phyloP scores from a whole-genome alignment of 129 eudicot species.

The Mikania micrantha region DNA sequence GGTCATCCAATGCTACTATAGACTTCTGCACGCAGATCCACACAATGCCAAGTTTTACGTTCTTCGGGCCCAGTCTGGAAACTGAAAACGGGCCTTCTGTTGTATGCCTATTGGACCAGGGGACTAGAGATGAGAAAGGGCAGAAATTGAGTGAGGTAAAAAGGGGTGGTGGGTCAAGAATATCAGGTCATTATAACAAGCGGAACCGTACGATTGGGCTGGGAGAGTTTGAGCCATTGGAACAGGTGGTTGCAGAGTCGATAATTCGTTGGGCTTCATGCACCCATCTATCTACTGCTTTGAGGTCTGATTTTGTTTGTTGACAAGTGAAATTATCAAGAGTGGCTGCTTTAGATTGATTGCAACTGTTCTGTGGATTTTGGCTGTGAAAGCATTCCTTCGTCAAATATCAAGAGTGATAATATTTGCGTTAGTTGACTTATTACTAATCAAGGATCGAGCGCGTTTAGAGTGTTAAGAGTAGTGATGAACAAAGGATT shows the following conservation, averaged over 20 bases:
- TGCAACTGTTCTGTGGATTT: too few species aligned
- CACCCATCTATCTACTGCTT: constrained; percentile 59
- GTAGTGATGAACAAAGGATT: constrained; percentile 10
- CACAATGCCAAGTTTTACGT: constrained; percentile 65
- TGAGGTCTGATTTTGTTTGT: constrained; percentile 73
- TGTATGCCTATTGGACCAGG: constrained; percentile 20
- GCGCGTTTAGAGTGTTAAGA: background rate
- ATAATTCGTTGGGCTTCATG: constrained; percentile 89
- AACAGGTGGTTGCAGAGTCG: constrained; percentile 63
- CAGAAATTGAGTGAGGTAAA: constrained; percentile 25
- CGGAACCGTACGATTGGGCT: constrained; percentile 84
- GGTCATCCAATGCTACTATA: constrained; percentile 27
- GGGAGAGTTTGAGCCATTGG: constrained; percentile 70
- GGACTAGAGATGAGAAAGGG: constrained; percentile 21
- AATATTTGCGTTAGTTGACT: constrained; percentile 8
- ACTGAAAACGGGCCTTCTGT: constrained; percentile 19
- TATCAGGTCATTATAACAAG: constrained; percentile 50
- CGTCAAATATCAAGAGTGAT: background rate
- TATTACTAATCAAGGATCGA: background rate
- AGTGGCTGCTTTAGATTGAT: background rate
- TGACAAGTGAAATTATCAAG: constrained; percentile 25
- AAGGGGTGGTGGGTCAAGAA: constrained; percentile 38
- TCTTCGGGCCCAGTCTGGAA: constrained; percentile 35
- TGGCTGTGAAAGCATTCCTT: constrained; percentile 3
- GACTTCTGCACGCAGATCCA: constrained; percentile 48